phyloP scores from a whole-genome alignment of 208 protist species.

The Naegleria fowleri region DNA sequence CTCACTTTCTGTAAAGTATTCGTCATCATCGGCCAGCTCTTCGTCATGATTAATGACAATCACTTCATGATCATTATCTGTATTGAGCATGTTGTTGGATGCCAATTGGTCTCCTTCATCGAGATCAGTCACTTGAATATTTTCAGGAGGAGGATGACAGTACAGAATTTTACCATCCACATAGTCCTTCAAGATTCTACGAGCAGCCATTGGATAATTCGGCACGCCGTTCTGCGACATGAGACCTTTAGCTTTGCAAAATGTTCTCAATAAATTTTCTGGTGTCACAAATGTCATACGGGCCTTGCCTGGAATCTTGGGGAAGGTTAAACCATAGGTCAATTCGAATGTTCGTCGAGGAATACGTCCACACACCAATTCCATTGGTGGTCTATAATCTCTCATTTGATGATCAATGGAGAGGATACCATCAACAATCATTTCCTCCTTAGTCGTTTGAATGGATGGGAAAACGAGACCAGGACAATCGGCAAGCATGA shows the following conservation, averaged over 20 bases:
- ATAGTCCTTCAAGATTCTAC: slow-evolving; percentile 91
- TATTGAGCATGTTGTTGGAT: background rate
- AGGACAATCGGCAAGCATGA: slow-evolving; percentile 94
- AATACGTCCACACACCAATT: slow-evolving; percentile 36
- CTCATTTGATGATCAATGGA: slow-evolving; percentile 75
- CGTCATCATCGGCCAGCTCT: background rate
- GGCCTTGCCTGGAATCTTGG: background rate
- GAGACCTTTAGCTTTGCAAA: slow-evolving; percentile 75
- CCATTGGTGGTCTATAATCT: slow-evolving; percentile 46
- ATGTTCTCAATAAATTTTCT: slow-evolving; percentile 67
- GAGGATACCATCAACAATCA: slow-evolving; percentile 93
- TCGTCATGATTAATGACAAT: slow-evolving; percentile 17
- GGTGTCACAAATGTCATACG: slow-evolving; percentile 19
- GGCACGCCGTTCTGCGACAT: slow-evolving; percentile 86
- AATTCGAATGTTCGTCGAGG: slow-evolving; percentile 23
- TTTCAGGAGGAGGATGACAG: background rate
- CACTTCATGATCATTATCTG: background rate
- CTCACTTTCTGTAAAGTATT: slow-evolving; percentile 12
- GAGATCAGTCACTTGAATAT: background rate
- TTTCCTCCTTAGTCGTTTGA: slow-evolving; percentile 73
- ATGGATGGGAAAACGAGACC: slow-evolving; percentile 73
- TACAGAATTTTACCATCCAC: slow-evolving; percentile 56
- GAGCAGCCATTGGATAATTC: slow-evolving; percentile 76
- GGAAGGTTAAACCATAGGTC: slow-evolving; percentile 13
- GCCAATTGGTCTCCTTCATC: background rate